Percentiles rank a stretch among this genome's conserved stretches.
These are phyloP conservation scores for Sarocladium oryzae DNA, from an alignment of 2,329 filamentous ascomycete genomes.

Conservation along the genomic window DNA sequence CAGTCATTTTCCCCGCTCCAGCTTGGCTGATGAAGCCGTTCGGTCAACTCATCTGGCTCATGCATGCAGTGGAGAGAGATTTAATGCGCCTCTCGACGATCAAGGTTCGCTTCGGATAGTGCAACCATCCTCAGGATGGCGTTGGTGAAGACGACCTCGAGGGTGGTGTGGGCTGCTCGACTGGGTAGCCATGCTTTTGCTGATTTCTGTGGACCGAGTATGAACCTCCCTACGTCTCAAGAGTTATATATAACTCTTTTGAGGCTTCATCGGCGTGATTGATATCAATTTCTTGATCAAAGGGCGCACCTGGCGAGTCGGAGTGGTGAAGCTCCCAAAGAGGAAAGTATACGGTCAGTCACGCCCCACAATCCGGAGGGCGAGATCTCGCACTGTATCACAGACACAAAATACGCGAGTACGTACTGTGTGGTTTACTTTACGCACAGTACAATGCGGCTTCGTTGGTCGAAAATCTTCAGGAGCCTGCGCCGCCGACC, in stretches of 20 bases:
- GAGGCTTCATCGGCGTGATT: too few species aligned
- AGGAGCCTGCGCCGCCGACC: not conserved
- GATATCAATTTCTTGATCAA: too few species aligned
- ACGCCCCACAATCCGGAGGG: not conserved
- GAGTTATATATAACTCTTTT: too few species aligned
- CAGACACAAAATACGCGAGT: not conserved
- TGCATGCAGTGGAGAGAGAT: not conserved
- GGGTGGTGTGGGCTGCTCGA: not conserved
- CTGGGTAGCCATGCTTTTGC: not conserved
- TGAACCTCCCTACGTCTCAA: not conserved
- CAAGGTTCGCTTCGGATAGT: not conserved
- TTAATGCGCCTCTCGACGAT: not conserved
- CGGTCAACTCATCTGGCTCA: not conserved
- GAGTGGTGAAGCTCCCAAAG: not conserved
- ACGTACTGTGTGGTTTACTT: not conserved
- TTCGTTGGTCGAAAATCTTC: slow-evolving; percentile 1
- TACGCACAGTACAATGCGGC: not conserved
- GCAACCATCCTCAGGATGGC: not conserved
- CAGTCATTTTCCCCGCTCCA: not conserved
- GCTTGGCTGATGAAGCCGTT: not conserved
- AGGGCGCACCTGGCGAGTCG: not conserved
- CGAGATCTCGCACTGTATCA: not conserved
- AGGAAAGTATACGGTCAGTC: slow-evolving; percentile 4
- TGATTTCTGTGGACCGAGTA: not conserved
- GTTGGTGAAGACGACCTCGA: not conserved